These are phyloP conservation scores for Lactarius pseudohatsudake DNA, from an alignment of 768 basidiomycete genomes.

Conservation along the genomic window DNA sequence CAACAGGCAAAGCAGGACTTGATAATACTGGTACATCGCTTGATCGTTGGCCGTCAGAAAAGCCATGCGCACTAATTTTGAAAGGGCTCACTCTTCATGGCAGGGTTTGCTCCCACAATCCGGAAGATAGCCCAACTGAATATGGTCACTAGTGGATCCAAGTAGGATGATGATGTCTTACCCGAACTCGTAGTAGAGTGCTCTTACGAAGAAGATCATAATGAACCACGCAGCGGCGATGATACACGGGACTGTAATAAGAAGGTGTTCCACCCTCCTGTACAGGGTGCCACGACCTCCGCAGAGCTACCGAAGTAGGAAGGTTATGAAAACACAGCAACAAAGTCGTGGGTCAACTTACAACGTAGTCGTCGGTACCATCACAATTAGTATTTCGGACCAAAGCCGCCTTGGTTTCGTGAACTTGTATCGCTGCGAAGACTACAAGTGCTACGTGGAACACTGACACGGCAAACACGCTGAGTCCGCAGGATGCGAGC, in stretches of 20 bases:
- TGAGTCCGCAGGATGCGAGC: slow-evolving; percentile 4
- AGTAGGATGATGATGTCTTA: slow-evolving; percentile 37
- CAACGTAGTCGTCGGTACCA: slow-evolving; percentile 38
- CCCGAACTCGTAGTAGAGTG: slow-evolving; percentile 84
- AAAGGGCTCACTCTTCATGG: slow-evolving; percentile 66
- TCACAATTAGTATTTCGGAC: slow-evolving; percentile 41
- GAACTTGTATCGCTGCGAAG: slow-evolving; percentile 73
- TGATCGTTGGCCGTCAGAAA: slow-evolving; percentile 21
- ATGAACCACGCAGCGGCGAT: slow-evolving; percentile 66
- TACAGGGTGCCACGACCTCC: slow-evolving; percentile 57
- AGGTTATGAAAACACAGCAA: not conserved
- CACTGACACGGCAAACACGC: slow-evolving; percentile 39
- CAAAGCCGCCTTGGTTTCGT: slow-evolving; percentile 67
- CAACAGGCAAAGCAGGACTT: slow-evolving; percentile 82
- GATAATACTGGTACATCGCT: slow-evolving; percentile 90
- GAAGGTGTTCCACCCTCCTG: slow-evolving; percentile 57
- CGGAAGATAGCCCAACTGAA: slow-evolving; percentile 88
- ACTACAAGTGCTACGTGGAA: slow-evolving; percentile 77
- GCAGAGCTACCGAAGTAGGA: slow-evolving; percentile 41
- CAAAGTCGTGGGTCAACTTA: slow-evolving; percentile 35
- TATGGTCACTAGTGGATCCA: not conserved
- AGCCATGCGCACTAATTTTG: slow-evolving; percentile 2
- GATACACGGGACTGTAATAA: slow-evolving; percentile 70
- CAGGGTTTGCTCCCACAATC: slow-evolving; percentile 82
- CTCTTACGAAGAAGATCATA: slow-evolving; percentile 65